These are phyloP conservation scores for Saccharum spontaneum DNA, from an alignment of 176 grass and related monocot species.

Conservation along the genomic window DNA sequence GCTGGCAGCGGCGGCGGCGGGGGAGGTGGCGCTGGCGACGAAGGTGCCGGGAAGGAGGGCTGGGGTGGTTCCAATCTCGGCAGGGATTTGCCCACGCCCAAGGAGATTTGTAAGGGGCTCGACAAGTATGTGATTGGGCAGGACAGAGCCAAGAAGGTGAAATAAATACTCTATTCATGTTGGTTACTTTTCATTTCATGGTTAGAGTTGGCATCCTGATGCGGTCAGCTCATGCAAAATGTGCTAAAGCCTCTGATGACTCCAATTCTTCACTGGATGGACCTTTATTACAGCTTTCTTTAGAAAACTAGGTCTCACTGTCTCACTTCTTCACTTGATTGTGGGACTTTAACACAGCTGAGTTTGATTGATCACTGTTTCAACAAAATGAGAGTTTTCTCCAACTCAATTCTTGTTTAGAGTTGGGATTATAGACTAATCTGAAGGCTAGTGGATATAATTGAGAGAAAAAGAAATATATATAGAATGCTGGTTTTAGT, in stretches of 20 bases:
- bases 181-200: not conserved
- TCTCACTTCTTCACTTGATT: not conserved
- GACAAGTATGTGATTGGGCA: constrained; percentile 99
- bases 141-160: too few relatives aligned
- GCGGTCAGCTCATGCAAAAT: not conserved
- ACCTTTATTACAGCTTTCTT: not conserved
- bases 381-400: not conserved
- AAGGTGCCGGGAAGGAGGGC: constrained; percentile 67
- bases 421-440: not conserved
- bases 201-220: not conserved
- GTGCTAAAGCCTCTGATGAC: not conserved
- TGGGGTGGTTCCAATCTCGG: constrained; percentile 94
- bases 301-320: not conserved
- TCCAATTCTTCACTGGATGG: not conserved
- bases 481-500: not conserved
- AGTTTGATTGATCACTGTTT: not conserved
- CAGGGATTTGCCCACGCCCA: constrained; percentile 90
- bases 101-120: constrained; percentile 89
- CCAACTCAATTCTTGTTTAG: not conserved
- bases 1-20: constrained; percentile 50
- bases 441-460: not conserved
- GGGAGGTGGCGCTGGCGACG: constrained; percentile 49
- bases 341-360: not conserved
- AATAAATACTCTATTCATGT: not conserved
- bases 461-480: not conserved